These are phyloP conservation scores for Coemansia sp. DNA, from an alignment of 192 early-diverging fungal species.

Conservation along the genomic window DNA sequence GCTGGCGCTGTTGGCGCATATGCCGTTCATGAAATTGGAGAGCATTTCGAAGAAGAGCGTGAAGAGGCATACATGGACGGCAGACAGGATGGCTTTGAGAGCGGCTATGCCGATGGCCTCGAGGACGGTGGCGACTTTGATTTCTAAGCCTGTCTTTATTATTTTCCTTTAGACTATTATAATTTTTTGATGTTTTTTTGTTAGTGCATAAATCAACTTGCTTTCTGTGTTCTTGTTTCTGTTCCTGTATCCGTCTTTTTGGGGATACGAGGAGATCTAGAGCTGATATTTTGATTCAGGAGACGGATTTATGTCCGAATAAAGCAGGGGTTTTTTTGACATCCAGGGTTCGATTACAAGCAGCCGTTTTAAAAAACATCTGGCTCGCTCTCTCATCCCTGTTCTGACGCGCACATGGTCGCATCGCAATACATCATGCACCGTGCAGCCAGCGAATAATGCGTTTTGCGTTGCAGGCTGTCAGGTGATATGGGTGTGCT, in stretches of 20 bases:
- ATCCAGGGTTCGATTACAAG: not conserved
- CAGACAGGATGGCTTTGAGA: constrained; percentile 18
- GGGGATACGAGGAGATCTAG: not conserved
- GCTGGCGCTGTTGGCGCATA: constrained; percentile 36
- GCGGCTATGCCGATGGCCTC: constrained; percentile 24
- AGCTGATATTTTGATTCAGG: not conserved
- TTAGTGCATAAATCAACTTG: not conserved
- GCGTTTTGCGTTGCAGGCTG: not conserved
- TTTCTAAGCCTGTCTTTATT: not conserved
- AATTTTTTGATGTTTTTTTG: not conserved
- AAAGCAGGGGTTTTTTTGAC: not conserved
- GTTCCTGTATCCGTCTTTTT: too few relatives aligned
- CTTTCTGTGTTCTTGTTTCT: not conserved
- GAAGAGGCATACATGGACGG: constrained; percentile 36
- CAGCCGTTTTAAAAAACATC: not conserved
- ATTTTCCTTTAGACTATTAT: not conserved
- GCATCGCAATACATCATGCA: not conserved
- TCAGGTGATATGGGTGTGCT: not conserved
- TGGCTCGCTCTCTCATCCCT: too few relatives aligned
- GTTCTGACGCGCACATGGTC: too few relatives aligned
- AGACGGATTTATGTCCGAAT: not conserved
- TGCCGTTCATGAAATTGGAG: constrained; percentile 29
- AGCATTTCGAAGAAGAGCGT: constrained; percentile 36
- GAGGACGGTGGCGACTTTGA: constrained; percentile 26
- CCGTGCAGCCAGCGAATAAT: not conserved